phyloP scores from a whole-genome alignment of 73 alveolate genomes.

The Tetrahymena elliotti region DNA sequence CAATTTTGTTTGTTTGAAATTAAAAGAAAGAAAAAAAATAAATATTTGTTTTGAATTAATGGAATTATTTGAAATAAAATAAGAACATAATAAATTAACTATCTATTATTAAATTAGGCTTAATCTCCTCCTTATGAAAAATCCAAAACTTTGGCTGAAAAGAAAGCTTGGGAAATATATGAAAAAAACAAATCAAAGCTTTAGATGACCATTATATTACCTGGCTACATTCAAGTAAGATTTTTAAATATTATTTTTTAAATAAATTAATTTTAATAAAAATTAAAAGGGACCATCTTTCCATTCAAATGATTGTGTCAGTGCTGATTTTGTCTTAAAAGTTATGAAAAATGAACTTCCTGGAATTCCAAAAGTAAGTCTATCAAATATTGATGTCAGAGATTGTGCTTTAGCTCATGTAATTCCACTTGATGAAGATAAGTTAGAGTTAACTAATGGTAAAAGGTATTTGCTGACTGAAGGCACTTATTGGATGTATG shows the following conservation, averaged over 20 bases:
- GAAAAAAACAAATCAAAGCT: constrained; percentile 28
- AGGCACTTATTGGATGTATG: not conserved
- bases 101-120: constrained; percentile 24
- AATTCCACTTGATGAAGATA: constrained; percentile 10
- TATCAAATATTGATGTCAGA: constrained; percentile 50
- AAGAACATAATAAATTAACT: too few species aligned
- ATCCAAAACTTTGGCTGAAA: constrained; percentile 47
- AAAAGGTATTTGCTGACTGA: not conserved
- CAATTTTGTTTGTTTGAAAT: too few species aligned
- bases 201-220: constrained; percentile 41
- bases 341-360: constrained; percentile 19
- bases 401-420: constrained; percentile 57
- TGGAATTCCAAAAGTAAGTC: constrained; percentile 17
- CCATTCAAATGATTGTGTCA: not conserved
- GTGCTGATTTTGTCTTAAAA: not conserved
- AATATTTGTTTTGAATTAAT: too few species aligned
- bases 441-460: not conserved
- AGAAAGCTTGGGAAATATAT: constrained; percentile 49
- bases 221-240: constrained; percentile 48
- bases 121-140: constrained; percentile 32
- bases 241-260: not conserved
- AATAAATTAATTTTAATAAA: not conserved
- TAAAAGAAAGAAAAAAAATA: too few species aligned
- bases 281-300: not conserved
- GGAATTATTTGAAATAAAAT: too few species aligned